These are phyloP conservation scores for Phytophthora syringae DNA, from an alignment of 352 stramenopile species.

Conservation along the genomic window DNA sequence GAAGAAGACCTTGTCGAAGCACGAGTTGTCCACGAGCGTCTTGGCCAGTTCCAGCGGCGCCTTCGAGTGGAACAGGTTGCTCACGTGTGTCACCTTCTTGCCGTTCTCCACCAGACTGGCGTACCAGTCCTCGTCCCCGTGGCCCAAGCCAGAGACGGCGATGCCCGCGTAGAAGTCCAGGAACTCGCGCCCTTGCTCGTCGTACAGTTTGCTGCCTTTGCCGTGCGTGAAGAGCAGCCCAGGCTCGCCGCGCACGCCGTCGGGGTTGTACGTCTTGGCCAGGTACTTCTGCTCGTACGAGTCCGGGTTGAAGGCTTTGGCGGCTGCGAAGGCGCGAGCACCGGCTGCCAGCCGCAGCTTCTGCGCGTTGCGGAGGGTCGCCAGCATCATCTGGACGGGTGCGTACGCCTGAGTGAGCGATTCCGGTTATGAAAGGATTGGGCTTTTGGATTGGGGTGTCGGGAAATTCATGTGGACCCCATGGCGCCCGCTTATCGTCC, in stretches of 20 bases:
- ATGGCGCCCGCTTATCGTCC: slow-evolving; percentile 11
- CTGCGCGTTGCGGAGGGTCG: slow-evolving; percentile 24
- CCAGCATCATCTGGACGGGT: slow-evolving; percentile 23
- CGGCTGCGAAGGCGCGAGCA: slow-evolving; percentile 34
- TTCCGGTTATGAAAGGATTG: slow-evolving; percentile 27
- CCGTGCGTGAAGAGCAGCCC: slow-evolving; percentile 87
- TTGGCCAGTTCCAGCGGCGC: slow-evolving; percentile 93
- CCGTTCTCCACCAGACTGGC: slow-evolving; percentile 64
- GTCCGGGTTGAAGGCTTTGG: slow-evolving; percentile 56
- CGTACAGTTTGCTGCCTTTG: slow-evolving; percentile 92
- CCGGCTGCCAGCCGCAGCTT: slow-evolving; percentile 20
- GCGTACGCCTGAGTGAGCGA: not conserved
- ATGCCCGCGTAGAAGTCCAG: slow-evolving; percentile 97
- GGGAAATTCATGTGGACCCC: slow-evolving; percentile 23
- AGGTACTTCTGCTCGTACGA: slow-evolving; percentile 85
- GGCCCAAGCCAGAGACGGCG: slow-evolving; percentile 86
- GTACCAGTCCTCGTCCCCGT: slow-evolving; percentile 91
- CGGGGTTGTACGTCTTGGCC: slow-evolving; percentile 81
- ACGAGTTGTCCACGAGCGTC: slow-evolving; percentile 96
- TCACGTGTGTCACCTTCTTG: slow-evolving; percentile 94
- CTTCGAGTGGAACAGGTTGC: slow-evolving; percentile 98
- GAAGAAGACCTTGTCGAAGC: slow-evolving; percentile 98
- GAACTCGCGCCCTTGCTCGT: slow-evolving; percentile 81
- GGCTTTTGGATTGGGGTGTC: not conserved
- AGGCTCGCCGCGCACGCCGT: slow-evolving; percentile 72